Evolutionary conservation across 2,329 filamentous ascomycete species (phyloP), one percentile per base, ranked within the genome.

Genomic region (Aspergillus phoenicis): DNA sequence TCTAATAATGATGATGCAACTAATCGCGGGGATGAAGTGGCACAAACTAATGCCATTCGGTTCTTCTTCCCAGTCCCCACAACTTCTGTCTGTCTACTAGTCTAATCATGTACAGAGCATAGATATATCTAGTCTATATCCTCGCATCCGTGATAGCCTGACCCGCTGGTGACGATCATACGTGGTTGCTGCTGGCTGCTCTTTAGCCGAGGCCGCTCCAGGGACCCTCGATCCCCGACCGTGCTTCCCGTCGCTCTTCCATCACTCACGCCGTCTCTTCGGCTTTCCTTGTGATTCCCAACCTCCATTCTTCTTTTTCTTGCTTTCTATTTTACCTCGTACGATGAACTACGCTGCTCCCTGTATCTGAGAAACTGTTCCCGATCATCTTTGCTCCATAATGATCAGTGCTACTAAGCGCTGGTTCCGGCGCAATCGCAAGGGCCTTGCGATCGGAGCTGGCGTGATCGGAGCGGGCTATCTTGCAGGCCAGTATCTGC

Each of bases 381-480:
- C 43, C 57, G 41, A 52, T 13, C 41, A 45, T 41, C 43, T 55
- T 55, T 39, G 49, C 64, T 64, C 61, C 69, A 75, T 63, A 62
- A 89, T 89, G 87, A 85, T 89, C 77, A 80, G 82, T 72, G 88
- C 91, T 69, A 91, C 91, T 71, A 90, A 91, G 82, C 89, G 88
- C 82, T 99, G 95, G 93, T 84, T 98, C 75, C 88, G 88, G 80
- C 91, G 92, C 80, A 96, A 99, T 82, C 88, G 92, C 77, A 95
- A 90, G 72, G 91, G 90, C 72, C 86, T 99, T 75, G 91, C 93
- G 75, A 86, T 99, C 73, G 93, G 93, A 66, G 87, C 91, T 61
- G 93, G 93, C 66, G 86, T 98, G 67, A 81, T 97, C 66, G 93
- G 94, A 68, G 91, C 90, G 57, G 93, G 93, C 67, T 99, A 99